Percentiles rank a stretch among this genome's conserved stretches.
These are phyloP conservation scores for Podospora pseudoanserina DNA, from an alignment of 495 filamentous ascomycete species.

Conservation along the genomic window DNA sequence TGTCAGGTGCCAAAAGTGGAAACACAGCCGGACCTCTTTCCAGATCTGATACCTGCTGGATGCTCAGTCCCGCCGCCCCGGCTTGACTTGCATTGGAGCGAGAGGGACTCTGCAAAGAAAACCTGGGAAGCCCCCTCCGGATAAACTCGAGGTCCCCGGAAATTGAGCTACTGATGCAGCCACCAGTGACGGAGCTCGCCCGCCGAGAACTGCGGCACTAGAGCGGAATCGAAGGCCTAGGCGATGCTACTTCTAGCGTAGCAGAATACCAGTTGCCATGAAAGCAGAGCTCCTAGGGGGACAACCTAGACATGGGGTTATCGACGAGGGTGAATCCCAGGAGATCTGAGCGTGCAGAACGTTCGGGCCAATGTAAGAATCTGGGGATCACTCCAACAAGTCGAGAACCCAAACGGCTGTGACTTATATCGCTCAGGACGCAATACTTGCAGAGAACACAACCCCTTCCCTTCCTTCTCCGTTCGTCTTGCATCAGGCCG, in stretches of 20 bases:
- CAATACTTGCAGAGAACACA: not conserved
- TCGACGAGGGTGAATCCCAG: not conserved
- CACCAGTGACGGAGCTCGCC: not conserved
- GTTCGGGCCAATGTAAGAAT: not conserved
- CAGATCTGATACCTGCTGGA: not conserved
- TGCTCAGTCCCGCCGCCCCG: not conserved
- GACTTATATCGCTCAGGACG: not conserved
- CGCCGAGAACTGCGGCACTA: not conserved
- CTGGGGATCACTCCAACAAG: not conserved
- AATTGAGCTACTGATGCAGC: not conserved
- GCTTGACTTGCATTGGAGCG: not conserved
- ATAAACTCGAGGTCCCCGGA: not conserved
- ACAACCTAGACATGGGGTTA: not conserved
- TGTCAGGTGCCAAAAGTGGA: conserved; percentile 4
- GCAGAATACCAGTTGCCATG: not conserved
- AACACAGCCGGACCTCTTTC: not conserved
- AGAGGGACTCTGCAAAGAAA: not conserved
- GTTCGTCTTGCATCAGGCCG: not conserved
- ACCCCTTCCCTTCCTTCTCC: conserved; percentile 4
- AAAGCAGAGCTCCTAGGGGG: too few relatives aligned
- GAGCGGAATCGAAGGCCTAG: not conserved
- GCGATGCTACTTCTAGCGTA: conserved; percentile 1
- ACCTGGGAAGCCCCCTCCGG: conserved; percentile 1
- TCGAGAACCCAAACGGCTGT: not conserved
- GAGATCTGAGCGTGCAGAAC: not conserved